Evolutionary conservation across 495 filamentous ascomycete species (phyloP).

Genomic region (Cryomyces minteri): DNA sequence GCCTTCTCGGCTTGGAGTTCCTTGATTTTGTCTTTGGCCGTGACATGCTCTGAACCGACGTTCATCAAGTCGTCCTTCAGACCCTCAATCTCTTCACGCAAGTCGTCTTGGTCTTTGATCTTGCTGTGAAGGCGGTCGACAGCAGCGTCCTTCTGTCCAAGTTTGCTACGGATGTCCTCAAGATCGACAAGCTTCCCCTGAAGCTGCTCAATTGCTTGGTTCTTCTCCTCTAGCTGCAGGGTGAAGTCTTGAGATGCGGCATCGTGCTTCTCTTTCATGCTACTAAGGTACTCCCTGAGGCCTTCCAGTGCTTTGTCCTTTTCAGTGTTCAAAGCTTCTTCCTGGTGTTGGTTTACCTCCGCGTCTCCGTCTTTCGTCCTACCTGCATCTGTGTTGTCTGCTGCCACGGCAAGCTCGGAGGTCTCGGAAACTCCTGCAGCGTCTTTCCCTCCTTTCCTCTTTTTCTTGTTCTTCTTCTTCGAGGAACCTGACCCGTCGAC

Average conservation of each 20-base stretch:
- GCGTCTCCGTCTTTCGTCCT: slow-evolving; percentile 32
- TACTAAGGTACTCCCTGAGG: too few species aligned
- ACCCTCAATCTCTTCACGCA: slow-evolving; percentile 73
- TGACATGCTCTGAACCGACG: slow-evolving; percentile 64
- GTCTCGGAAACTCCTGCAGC: not conserved
- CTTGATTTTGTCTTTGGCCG: slow-evolving; percentile 64
- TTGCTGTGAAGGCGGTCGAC: slow-evolving; percentile 49
- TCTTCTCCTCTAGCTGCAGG: slow-evolving; percentile 6
- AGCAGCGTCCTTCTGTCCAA: slow-evolving; percentile 50
- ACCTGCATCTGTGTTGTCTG: not conserved
- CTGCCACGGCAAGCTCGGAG: slow-evolving; percentile 2
- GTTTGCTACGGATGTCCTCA: slow-evolving; percentile 8
- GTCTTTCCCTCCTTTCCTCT: slow-evolving; percentile 59
- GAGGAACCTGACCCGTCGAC: slow-evolving; percentile 10
- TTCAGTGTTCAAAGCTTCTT: too few species aligned
- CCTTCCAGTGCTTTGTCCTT: too few species aligned
- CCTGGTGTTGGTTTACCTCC: too few species aligned
- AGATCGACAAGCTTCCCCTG: slow-evolving; percentile 18
- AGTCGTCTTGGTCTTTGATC: slow-evolving; percentile 55
- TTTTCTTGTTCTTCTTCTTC: slow-evolving; percentile 80
- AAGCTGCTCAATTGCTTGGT: slow-evolving; percentile 23
- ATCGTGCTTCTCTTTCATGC: too few species aligned
- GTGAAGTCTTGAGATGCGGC: not conserved
- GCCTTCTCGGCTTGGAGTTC: slow-evolving; percentile 39
- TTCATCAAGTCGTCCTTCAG: slow-evolving; percentile 59